Conservation (phyloP, 495 filamentous ascomycete species). For the Chaetomium cochliodes region DNA sequence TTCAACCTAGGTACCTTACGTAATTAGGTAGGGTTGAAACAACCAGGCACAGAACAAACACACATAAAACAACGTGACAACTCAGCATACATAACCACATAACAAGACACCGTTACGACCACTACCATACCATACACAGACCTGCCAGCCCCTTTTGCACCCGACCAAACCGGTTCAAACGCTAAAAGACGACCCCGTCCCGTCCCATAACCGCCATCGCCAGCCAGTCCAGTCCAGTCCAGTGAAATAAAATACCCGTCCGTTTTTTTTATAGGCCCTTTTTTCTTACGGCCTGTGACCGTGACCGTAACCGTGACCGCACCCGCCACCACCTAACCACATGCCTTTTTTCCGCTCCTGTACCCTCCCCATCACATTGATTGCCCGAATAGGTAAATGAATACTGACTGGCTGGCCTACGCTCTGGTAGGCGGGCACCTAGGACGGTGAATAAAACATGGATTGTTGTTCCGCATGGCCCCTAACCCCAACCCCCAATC, state of each 20-base stretch:
- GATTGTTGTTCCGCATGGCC: too few species aligned
- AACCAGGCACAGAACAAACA: neutral
- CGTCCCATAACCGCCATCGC: neutral
- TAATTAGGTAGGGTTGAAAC: too few species aligned
- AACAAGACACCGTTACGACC: conserved; percentile 4
- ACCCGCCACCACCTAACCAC: too few species aligned
- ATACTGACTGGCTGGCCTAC: neutral
- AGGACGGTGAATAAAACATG: neutral
- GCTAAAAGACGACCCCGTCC: too few species aligned
- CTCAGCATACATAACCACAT: neutral
- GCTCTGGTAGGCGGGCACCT: neutral
- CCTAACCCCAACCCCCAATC: neutral
- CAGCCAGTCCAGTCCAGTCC: too few species aligned
- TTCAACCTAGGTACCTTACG: too few species aligned
- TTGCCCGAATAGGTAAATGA: neutral
- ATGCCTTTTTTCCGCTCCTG: neutral
- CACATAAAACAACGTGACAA: neutral
- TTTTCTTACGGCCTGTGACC: too few species aligned
- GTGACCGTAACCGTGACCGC: too few species aligned
- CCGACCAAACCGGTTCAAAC: neutral
- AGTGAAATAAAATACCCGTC: too few species aligned
- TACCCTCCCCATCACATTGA: neutral
- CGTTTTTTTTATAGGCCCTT: too few species aligned
- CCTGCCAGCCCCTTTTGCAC: neutral
- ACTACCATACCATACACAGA: neutral